Conservation (phyloP, 768 basidiomycete species). For the Russula olivacea region DNA sequence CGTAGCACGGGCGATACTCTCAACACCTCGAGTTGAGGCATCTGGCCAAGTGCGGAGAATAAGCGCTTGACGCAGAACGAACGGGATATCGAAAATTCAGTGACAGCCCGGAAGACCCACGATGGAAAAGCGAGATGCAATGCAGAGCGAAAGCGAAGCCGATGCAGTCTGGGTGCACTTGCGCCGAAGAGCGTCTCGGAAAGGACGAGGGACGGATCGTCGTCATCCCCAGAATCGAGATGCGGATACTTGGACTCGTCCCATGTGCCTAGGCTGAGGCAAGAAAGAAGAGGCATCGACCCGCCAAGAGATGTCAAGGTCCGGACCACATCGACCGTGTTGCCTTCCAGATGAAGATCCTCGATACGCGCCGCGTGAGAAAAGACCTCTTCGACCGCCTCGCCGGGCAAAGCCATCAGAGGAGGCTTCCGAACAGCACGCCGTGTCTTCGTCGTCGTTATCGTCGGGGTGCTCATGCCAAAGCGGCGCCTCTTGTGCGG, state of each 20-base stretch:
- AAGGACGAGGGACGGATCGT: background rate
- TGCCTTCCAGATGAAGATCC: constrained; percentile 4
- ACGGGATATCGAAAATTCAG: constrained; percentile 4
- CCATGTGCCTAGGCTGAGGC: background rate
- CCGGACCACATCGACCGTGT: constrained; percentile 4
- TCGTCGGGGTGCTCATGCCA: background rate
- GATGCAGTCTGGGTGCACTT: background rate
- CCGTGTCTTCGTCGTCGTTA: background rate
- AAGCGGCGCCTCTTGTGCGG: background rate
- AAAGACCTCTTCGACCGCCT: background rate
- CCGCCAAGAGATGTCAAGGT: background rate
- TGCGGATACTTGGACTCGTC: background rate
- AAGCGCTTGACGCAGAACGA: background rate
- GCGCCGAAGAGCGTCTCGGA: background rate
- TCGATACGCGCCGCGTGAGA: background rate
- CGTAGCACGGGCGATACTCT: background rate
- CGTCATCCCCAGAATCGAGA: background rate
- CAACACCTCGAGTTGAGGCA: constrained; percentile 8
- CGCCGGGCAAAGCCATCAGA: background rate
- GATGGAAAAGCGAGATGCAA: constrained; percentile 6
- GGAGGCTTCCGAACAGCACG: background rate
- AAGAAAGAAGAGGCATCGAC: background rate
- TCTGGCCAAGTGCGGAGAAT: constrained; percentile 1
- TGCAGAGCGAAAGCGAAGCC: background rate
- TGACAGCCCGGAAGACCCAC: background rate